phyloP scores from a whole-genome alignment of 108 stramenopile genomes.

The Fragilariopsis cylindrus region DNA sequence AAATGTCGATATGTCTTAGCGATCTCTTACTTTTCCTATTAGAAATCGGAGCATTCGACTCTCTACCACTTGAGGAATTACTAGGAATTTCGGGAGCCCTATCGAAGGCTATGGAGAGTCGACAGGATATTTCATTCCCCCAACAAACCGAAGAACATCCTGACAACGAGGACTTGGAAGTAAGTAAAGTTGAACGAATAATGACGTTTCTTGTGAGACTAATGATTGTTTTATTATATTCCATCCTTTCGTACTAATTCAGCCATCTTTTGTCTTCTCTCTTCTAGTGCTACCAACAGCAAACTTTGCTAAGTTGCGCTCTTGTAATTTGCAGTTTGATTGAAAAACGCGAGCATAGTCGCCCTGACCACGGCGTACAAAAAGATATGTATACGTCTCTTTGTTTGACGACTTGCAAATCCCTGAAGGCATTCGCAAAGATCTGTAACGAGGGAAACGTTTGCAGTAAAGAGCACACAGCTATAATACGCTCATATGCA shows the following conservation, averaged over 20 bases:
- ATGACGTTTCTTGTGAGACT: too few species aligned
- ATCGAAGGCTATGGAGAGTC: slow-evolving; percentile 4
- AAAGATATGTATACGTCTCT: slow-evolving; percentile 7
- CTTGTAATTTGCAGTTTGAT: slow-evolving; percentile 1
- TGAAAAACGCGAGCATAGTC: slow-evolving; percentile 1
- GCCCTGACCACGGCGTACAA: slow-evolving; percentile 6
- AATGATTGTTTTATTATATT: background rate
- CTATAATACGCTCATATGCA: slow-evolving; percentile 5
- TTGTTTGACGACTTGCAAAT: slow-evolving; percentile 12
- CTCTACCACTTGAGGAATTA: slow-evolving; percentile 5
- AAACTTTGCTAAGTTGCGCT: slow-evolving; percentile 8
- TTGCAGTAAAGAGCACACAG: background rate
- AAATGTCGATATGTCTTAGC: slow-evolving; percentile 18
- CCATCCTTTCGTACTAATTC: background rate
- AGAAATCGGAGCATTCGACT: slow-evolving; percentile 22
- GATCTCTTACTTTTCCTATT: slow-evolving; percentile 23
- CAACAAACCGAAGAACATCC: background rate
- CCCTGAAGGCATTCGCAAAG: background rate
- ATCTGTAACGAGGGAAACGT: slow-evolving; percentile 6
- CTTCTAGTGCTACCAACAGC: slow-evolving; percentile 9
- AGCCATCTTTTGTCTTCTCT: background rate
- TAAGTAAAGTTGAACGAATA: background rate
- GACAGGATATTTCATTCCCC: background rate
- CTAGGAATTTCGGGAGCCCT: background rate
- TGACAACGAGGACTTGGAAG: background rate